Evolutionary conservation across 768 basidiomycete genomes (phyloP), one percentile per base, ranked within the genome.

Genomic region (Suillus tomentosus): DNA sequence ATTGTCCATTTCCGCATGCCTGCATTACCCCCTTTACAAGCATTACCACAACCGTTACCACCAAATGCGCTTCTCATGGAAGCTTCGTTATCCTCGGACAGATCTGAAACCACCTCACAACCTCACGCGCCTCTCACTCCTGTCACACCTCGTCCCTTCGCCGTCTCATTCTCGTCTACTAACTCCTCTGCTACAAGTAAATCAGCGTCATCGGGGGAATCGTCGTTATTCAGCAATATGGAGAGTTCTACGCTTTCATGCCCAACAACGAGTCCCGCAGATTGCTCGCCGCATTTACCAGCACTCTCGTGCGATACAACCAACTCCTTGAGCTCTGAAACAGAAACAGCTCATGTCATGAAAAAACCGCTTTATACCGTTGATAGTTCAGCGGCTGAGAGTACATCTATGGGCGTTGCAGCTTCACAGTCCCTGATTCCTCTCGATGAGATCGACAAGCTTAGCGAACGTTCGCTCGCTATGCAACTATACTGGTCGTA

Each of bases 401-500:
- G 73, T 59, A 81, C 82, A 53, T 72, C 72, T 3, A 68, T 70
- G 62, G 68, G 76, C 17, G 64, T 72, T 24, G 65, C 77, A 34
- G 76, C 79, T 24, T 76, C 70, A 19, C 70, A 59, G 31, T 76
- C 77, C 6, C 72, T 82, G 43, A 75, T 83, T 40, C 74, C 80
- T 1, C 67, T 79, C 24, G 79, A 80, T 37, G 79, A 79, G 61
- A 74, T 88, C 5, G 75, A 76, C 62, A 73, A 73, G 34, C 71
- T 89, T 66, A 85, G 77, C 64, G 85, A 88, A 61, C 82, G 86
- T 51, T 86, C 87, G 2, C 79, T 89, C 36, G 87, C 88, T 0
- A 88, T 90, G 87, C 89, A 91, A 63, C 80, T 91, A 4, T 85
- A 88, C 68, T 79, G 81, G 65, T 83, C 85, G n/a, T 89, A 84